Percentiles rank a stretch among this genome's conserved stretches.
phyloP scores from a whole-genome alignment of 2,329 filamentous ascomycete species.

The Alternaria triticina region DNA sequence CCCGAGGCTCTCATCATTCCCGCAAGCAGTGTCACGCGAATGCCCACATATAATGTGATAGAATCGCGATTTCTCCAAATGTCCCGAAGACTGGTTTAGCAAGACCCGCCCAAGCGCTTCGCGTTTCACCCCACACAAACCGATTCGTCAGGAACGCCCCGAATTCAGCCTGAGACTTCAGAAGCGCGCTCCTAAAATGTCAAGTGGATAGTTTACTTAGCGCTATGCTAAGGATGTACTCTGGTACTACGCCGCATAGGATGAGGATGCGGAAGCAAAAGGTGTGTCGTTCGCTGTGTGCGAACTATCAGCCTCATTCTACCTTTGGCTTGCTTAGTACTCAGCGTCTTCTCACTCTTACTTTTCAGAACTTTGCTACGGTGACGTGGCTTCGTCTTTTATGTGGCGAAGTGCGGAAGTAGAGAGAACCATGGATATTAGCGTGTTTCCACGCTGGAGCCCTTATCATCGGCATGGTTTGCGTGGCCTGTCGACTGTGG shows the following conservation, averaged over 20 bases:
- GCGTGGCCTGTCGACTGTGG: not conserved
- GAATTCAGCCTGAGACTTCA: conserved; percentile 4
- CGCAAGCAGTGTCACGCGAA: not conserved
- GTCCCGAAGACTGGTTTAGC: not conserved
- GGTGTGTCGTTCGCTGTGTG: conserved; percentile 27
- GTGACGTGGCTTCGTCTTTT: not conserved
- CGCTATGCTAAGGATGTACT: conserved; percentile 23
- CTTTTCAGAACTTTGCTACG: too few species aligned
- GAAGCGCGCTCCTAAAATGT: conserved; percentile 28
- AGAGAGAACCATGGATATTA: conserved; percentile 10
- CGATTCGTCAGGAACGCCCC: conserved; percentile 30
- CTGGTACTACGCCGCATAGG: conserved; percentile 30
- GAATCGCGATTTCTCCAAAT: conserved; percentile 1
- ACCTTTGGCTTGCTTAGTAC: too few species aligned
- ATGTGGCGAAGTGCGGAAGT: too few species aligned
- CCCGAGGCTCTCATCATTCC: not conserved
- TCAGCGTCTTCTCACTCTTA: too few species aligned
- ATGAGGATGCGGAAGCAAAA: conserved; percentile 23
- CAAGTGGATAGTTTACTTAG: conserved; percentile 8
- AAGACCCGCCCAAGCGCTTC: conserved; percentile 26
- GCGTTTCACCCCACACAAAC: conserved; percentile 27
- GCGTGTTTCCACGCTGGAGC: conserved; percentile 16
- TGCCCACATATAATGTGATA: not conserved
- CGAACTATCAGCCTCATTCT: conserved; percentile 30
- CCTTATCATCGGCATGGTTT: conserved; percentile 17